Evolutionary conservation across 352 stramenopile species (phyloP), one percentile per base, ranked within the genome.

Genomic region (Pythium chondricola): DNA sequence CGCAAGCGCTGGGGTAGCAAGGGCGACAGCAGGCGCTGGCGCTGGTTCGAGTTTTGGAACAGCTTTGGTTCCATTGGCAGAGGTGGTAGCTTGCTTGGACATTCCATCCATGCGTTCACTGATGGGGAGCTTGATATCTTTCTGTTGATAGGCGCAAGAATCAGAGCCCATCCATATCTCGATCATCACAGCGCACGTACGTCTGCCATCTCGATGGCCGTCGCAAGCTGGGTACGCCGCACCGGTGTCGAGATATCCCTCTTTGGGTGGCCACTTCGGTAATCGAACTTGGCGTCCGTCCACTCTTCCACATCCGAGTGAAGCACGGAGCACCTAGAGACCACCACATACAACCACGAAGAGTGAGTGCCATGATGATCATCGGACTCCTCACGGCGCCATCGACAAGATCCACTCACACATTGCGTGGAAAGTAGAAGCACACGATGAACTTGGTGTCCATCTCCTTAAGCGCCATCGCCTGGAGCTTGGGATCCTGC

Each of bases 401-500:
- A n/a, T n/a, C n/a, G n/a, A n/a, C n/a, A n/a, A n/a, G n/a, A 8
- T 8, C 13, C 10, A 67, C 65, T 29, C 69, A 89, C 78, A 79
- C 85, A 58, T 90, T 83, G 25, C 83, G 83, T 14, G 74, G 70
- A 11, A 67, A 44, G 59, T 85, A 93, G 56, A 91, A 93, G 53
- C 76, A 86, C 29, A 93, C 76, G 18, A 80, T 52, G 52, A 71
- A 88, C 49, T 89, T 86, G 16, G 65, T 73, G 21, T 85, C 76
- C 25, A 89, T 25, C 17, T 65, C 53, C 48, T 87, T 84, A 33
- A 83, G 31, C 4, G 65, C 72, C 4, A 41, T 52, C 11, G 63
- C 52, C 33, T 85, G 76, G 4, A 78, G 29, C 42, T 14, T 77
- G 69, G n/a, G 18, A 1, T 40, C 35, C 2, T 67, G 61, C 43